phyloP scores from a whole-genome alignment of 2,329 filamentous ascomycete genomes.

The Chalaropsis thielavioides region DNA sequence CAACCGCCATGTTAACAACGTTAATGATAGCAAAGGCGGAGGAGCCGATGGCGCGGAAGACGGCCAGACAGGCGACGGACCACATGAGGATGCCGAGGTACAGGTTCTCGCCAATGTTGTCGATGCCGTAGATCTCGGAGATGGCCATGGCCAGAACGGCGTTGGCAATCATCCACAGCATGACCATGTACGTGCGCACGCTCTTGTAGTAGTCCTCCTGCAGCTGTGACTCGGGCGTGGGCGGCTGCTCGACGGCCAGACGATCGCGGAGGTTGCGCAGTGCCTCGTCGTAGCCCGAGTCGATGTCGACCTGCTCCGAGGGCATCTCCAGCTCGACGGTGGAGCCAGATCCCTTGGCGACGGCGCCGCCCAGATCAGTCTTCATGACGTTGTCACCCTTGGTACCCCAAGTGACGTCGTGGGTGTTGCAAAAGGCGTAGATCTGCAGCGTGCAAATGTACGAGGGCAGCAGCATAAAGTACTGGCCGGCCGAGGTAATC shows the following conservation, averaged over 20 bases:
- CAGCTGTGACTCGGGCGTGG: slow-evolving; percentile 59
- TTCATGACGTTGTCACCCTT: slow-evolving; percentile 95
- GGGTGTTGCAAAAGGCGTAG: slow-evolving; percentile 97
- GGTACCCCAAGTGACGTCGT: slow-evolving; percentile 97
- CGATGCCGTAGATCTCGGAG: slow-evolving; percentile 65
- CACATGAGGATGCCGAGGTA: slow-evolving; percentile 91
- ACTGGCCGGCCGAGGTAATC: slow-evolving; percentile 82
- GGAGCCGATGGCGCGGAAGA: slow-evolving; percentile 75
- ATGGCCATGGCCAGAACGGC: slow-evolving; percentile 87
- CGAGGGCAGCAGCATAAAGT: slow-evolving; percentile 78
- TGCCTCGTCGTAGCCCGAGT: slow-evolving; percentile 92
- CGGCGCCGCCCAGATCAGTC: slow-evolving; percentile 80
- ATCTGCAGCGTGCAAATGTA: slow-evolving; percentile 98
- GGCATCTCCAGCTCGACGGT: slow-evolving; percentile 96
- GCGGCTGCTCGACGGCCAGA: slow-evolving; percentile 56
- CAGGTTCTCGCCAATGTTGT: slow-evolving; percentile 62
- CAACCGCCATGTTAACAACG: slow-evolving; percentile 67
- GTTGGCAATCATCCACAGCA: slow-evolving; percentile 86
- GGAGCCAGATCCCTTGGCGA: slow-evolving; percentile 50
- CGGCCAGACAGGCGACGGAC: slow-evolving; percentile 70
- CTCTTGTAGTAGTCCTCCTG: slow-evolving; percentile 98
- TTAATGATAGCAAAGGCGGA: slow-evolving; percentile 75
- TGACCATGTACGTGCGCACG: slow-evolving; percentile 95
- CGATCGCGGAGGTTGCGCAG: slow-evolving; percentile 89
- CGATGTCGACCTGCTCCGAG: slow-evolving; percentile 92